Evolutionary conservation across 495 filamentous ascomycete genomes (phyloP).

Genomic region (Physcia stellaris): DNA sequence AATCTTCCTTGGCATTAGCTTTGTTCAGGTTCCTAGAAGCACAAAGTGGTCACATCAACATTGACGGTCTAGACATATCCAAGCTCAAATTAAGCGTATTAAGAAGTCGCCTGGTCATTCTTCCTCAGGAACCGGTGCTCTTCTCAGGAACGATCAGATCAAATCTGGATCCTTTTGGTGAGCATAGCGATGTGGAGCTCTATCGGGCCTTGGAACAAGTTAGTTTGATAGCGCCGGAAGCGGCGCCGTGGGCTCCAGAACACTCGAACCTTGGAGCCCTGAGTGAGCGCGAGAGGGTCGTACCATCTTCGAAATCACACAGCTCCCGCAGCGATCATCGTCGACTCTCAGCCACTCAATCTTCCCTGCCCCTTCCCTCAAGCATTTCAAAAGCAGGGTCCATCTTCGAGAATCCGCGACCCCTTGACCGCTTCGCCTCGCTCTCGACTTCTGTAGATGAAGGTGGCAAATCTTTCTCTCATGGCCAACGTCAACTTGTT

Average conservation of each 20-base stretch:
- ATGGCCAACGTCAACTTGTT: constrained; percentile 20
- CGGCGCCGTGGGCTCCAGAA: neutral
- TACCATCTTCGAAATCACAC: neutral
- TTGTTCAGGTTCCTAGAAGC: constrained; percentile 23
- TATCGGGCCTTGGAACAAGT: constrained; percentile 13
- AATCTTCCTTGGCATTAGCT: constrained; percentile 16
- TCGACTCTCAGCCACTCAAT: neutral
- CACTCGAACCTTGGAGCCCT: neutral
- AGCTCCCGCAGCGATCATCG: constrained; percentile 2
- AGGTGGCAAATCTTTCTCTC: constrained; percentile 17
- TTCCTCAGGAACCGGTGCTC: constrained; percentile 26
- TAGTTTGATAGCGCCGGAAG: constrained; percentile 7
- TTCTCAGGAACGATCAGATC: constrained; percentile 19
- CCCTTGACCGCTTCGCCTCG: no score
- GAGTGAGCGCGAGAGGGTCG: neutral
- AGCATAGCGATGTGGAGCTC: constrained; percentile 11
- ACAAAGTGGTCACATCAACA: constrained; percentile 12
- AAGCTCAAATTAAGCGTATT: constrained; percentile 13
- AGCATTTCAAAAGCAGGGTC: no score
- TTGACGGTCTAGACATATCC: constrained; percentile 18
- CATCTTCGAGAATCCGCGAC: no score
- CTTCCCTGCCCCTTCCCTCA: neutral
- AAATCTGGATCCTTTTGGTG: constrained; percentile 21
- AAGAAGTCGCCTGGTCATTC: constrained; percentile 19
- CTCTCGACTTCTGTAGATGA: constrained; percentile 14